Base-by-base conservation (phyloP, 2,329 filamentous ascomycete genomes). In the Apiospora aurea region DNA sequence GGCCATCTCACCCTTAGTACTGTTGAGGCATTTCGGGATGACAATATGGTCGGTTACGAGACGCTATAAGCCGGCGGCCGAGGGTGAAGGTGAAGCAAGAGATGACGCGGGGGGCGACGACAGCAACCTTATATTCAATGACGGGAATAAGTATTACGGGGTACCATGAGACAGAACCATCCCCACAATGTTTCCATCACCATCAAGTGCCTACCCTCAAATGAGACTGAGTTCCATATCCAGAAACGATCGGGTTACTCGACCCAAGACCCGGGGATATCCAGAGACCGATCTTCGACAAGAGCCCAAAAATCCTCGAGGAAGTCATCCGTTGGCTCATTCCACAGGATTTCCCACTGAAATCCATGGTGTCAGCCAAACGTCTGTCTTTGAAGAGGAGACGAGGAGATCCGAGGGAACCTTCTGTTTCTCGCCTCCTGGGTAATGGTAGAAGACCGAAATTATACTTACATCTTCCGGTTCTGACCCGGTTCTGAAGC, bases 1-100 rank as follows among this genome's bases (percentile, higher is more conserved):
- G 68, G 68, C 68, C 68, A 69, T 69, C 68, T 69, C 29, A 53
- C 68, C 68, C 18, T 47, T 38, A 21, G 18, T 47, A 6, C 44
- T 21, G 44, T 38, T 38, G 34, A 38, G 34, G 34, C 1, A 1
- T 38, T 38, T 38, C 34, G 43, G 11, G 43, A 44, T 47, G 16
- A 21, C 7, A 21, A 21, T 5, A 21, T 47, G 44, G 44, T 47
- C 44, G 18, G 44, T 47, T 47, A 47, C 44, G 44, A 47, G 44
- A 47, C 3, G 6, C 8, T 47, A 47, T 47, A 47, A 47, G 34
- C 34, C 4, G 4, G 16, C 16, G 4, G 18, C 44, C 16, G 8
- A 47, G 8, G 34, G 34, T 6, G 5, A 47, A 21, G 44, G 44
- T 18, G 14, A 18, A 46, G 44, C 44, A 2, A 21, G 18, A 47